phyloP scores from a whole-genome alignment of 1,284 basidiomycete species.

The Irpex sp. region DNA sequence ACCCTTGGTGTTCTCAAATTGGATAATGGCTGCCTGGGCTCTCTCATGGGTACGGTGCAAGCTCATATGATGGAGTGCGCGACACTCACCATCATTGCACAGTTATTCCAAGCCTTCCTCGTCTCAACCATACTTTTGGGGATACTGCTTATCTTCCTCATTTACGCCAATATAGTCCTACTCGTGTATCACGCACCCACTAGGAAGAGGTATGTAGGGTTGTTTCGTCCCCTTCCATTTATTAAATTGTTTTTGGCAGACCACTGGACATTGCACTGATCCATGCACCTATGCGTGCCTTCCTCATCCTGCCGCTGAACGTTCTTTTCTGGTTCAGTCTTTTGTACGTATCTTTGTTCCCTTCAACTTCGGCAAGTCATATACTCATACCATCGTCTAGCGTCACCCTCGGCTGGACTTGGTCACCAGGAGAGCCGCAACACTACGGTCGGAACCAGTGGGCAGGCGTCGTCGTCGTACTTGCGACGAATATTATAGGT shows the following conservation, averaged over 20 bases:
- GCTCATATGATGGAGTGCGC: neutral
- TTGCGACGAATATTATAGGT: conserved; percentile 52
- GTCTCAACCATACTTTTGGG: conserved; percentile 59
- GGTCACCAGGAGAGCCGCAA: conserved; percentile 35
- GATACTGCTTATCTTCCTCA: conserved; percentile 51
- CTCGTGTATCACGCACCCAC: conserved; percentile 63
- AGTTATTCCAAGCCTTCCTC: conserved; percentile 63
- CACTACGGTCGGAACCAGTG: conserved; percentile 53
- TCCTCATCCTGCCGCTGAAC: conserved; percentile 53
- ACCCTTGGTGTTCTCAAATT: conserved; percentile 77
- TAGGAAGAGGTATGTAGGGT: conserved; percentile 15
- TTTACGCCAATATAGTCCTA: conserved; percentile 67
- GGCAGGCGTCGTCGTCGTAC: conserved; percentile 59
- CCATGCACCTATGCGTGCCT: conserved; percentile 71
- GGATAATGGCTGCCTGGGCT: conserved; percentile 81
- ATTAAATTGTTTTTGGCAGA: conserved; percentile 26
- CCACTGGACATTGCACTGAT: conserved; percentile 67
- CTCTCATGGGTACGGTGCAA: conserved; percentile 63
- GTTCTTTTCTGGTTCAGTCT: conserved; percentile 48
- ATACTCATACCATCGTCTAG: conserved; percentile 30
- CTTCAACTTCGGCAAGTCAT: too few relatives aligned
- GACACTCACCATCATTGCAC: neutral
- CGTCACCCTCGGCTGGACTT: conserved; percentile 49
- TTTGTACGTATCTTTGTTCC: conserved; percentile 36
- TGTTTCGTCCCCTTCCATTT: neutral